Base-by-base conservation (phyloP, 345 rosid genomes). In the Sisymbrium irio region DNA sequence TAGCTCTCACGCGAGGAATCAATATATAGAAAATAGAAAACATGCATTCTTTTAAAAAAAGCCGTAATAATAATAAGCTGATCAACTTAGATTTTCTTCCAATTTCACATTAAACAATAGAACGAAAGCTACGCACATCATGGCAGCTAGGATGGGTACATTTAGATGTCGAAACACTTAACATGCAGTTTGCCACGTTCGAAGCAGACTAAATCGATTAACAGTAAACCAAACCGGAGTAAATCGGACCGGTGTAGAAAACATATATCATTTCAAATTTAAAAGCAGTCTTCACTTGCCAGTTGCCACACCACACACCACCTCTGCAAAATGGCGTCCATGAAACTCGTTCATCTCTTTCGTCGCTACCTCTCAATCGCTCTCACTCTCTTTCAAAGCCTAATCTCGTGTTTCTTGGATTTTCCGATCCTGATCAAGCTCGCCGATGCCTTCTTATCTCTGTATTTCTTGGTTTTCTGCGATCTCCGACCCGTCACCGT, bases 401-500 rank as follows among this genome's bases (percentile, higher is more conserved):
- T 78, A 9, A 2, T 78, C 12, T 67, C 78, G 0, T 22, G 61
- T 61, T 39, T 78, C 11, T 61, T 78, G 7, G n/a, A 61, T 40
- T 67, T 59, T 0, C 87, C 87, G 2, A 32, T 84, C 3, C 9
- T 88, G 0, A 49, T 86, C 78, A 67, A 77, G 4, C 1, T 78
- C 36, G 37, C 85, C 1, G 89, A 92, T 27, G 13, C 72, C 0
- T 12, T 79, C 10, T 44, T 87, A 17, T 83, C 91, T 0, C 42
- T 85, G 1, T 90, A 86, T 72, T 88, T 81, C 71, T 20, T 64
- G 49, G 3, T n/a, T 50, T 67, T 77, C 7, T 87, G 88, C 36
- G 77, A 80, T 46, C 92, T 92, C 54, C 70, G 84, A 1, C 85
- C 96, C 2, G 66, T 82, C 47, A 77, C 87, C 36, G 53, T 89